phyloP scores from a whole-genome alignment of 495 filamentous ascomycete species.

The Pyrenopolyporus hunteri region DNA sequence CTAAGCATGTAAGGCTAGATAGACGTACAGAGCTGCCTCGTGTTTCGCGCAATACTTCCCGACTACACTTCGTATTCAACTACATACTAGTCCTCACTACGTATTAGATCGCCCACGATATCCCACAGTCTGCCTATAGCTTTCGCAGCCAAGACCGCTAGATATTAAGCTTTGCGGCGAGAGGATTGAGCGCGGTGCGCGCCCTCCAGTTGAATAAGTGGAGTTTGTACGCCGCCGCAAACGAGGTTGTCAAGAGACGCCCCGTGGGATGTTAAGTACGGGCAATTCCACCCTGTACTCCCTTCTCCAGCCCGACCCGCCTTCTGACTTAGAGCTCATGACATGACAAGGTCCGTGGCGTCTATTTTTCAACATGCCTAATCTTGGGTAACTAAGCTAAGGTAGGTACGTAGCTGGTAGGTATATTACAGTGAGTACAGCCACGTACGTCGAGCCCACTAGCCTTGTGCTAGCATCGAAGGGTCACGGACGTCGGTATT shows the following conservation, averaged over 20 bases:
- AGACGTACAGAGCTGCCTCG: no score
- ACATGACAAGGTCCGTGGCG: not conserved
- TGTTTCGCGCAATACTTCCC: no score
- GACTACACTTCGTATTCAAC: no score
- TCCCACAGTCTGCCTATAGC: no score
- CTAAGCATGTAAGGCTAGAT: no score
- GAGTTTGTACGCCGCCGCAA: slow-evolving; percentile 3
- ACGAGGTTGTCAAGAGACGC: slow-evolving; percentile 4
- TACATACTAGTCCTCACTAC: no score
- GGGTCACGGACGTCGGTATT: not conserved
- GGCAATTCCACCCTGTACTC: slow-evolving; percentile 2
- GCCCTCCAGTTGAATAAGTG: not conserved
- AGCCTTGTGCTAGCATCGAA: not conserved
- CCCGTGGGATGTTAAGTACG: slow-evolving; percentile 12
- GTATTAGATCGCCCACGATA: no score
- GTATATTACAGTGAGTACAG: no score
- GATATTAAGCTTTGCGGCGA: no score
- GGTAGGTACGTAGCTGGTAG: no score
- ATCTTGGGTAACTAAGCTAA: not conserved
- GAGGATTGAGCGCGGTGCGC: no score
- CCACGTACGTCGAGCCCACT: not conserved
- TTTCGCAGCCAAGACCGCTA: no score
- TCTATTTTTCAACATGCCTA: not conserved
- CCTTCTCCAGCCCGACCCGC: not conserved
- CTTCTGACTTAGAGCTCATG: not conserved